These are phyloP conservation scores for Russula olivacea DNA, from an alignment of 768 basidiomycete genomes.

Conservation along the genomic window DNA sequence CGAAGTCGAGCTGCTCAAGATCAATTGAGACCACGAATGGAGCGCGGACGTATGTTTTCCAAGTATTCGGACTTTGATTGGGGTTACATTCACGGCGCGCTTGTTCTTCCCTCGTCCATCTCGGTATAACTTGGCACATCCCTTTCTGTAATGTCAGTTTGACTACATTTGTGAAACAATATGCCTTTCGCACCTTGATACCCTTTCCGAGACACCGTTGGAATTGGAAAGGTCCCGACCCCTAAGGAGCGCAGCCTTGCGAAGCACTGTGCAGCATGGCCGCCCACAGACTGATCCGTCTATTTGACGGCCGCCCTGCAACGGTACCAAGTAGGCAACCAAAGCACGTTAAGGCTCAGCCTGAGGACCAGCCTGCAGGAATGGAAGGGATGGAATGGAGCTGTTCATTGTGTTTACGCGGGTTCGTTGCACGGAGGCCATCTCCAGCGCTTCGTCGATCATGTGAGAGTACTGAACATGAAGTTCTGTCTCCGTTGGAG, in stretches of 20 bases:
- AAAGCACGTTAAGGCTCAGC: not conserved
- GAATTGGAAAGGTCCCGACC: not conserved
- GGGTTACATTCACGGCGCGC: conserved; percentile 15
- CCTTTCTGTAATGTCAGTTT: conserved; percentile 22
- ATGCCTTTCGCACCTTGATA: conserved; percentile 16
- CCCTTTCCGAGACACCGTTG: not conserved
- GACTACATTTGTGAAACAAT: not conserved
- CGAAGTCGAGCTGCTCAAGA: conserved; percentile 77
- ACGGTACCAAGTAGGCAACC: conserved; percentile 6
- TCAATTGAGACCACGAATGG: conserved; percentile 39
- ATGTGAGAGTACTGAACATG: not conserved
- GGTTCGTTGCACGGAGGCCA: not conserved
- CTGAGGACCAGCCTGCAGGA: not conserved
- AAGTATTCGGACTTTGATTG: conserved; percentile 16
- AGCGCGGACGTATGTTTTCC: conserved; percentile 12
- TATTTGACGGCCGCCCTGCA: conserved; percentile 2
- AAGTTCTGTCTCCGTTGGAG: conserved; percentile 20
- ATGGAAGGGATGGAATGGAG: not conserved
- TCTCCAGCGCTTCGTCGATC: conserved; percentile 20
- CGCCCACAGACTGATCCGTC: not conserved
- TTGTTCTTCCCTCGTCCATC: conserved; percentile 19
- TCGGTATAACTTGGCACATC: conserved; percentile 15
- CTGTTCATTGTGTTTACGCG: not conserved
- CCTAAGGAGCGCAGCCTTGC: not conserved
- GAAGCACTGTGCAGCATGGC: conserved; percentile 1